A percentile compares a stretch with the other conserved stretches of the same genome.
These are phyloP conservation scores for Melaleuca quinquenervia DNA, from an alignment of 345 rosid genomes.

Conservation along the genomic window DNA sequence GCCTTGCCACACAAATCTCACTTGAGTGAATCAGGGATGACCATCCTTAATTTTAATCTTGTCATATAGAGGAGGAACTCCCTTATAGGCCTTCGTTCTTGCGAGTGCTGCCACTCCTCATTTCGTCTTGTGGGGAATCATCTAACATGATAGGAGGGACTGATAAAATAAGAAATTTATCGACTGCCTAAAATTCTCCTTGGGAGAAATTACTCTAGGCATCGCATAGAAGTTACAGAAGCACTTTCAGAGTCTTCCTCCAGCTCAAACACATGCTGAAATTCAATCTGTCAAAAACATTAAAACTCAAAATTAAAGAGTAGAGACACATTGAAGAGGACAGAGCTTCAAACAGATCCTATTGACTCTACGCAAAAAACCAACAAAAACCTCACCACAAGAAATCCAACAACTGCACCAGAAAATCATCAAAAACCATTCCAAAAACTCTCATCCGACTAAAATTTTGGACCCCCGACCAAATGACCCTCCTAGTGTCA, in stretches of 20 bases:
- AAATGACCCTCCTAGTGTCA: neutral
- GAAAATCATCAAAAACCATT: neutral
- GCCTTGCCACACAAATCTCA: slow-evolving; percentile 4
- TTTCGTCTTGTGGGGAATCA: slow-evolving; percentile 87
- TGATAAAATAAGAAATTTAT: neutral
- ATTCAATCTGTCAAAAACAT: neutral
- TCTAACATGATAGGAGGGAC: slow-evolving; percentile 14
- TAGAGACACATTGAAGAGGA: neutral
- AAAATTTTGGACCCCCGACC: neutral
- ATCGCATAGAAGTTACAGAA: neutral
- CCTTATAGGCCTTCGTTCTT: slow-evolving; percentile 68
- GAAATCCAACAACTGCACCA: neutral
- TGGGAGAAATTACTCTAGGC: rapidly evolving
- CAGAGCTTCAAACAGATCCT: neutral
- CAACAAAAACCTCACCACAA: neutral
- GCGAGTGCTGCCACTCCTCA: slow-evolving; percentile 76
- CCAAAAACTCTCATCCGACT: neutral
- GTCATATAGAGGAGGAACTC: slow-evolving; percentile 76
- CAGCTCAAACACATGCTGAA: neutral
- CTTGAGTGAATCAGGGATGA: slow-evolving; percentile 86
- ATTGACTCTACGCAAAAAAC: neutral
- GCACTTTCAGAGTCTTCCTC: neutral
- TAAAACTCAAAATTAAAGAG: neutral
- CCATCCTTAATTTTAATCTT: slow-evolving; percentile 83
- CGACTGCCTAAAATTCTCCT: rapidly evolving